Conservation (phyloP, 2,329 filamentous ascomycete species). For the Colletotrichum sublineola region DNA sequence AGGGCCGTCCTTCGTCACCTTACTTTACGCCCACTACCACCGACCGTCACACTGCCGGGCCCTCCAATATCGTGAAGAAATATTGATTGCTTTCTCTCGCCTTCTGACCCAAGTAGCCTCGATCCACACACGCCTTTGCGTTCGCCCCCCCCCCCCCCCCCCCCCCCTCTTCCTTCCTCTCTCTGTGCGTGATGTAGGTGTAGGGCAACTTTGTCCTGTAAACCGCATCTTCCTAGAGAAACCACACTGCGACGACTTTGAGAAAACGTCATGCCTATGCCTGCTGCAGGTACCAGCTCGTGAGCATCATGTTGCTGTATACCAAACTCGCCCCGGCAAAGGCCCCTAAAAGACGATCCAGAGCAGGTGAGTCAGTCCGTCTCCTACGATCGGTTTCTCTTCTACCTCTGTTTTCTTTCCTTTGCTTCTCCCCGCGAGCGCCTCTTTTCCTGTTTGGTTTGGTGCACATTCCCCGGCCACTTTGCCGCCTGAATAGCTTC, state of each 20-base stretch:
- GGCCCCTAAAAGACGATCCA: slow-evolving; percentile 70
- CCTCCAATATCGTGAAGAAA: slow-evolving; percentile 40
- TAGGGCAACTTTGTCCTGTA: slow-evolving; percentile 24
- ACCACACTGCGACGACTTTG: slow-evolving; percentile 8
- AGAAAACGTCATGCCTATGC: slow-evolving; percentile 37
- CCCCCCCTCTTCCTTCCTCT: slow-evolving; percentile 8
- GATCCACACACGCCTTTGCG: slow-evolving; percentile 33
- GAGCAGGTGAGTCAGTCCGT: slow-evolving; percentile 64
- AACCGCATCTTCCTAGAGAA: slow-evolving; percentile 32
- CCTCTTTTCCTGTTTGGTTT: slow-evolving; percentile 7
- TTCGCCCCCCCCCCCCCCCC: neutral
- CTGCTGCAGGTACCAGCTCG: slow-evolving; percentile 36
- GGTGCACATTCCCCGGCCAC: slow-evolving; percentile 4
- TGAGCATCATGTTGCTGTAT: slow-evolving; percentile 67
- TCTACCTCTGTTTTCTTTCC: neutral
- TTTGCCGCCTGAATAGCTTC: slow-evolving; percentile 39
- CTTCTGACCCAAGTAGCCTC: slow-evolving; percentile 38
- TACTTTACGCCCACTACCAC: slow-evolving; percentile 24
- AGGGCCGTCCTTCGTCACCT: slow-evolving; percentile 21
- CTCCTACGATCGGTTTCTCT: slow-evolving; percentile 17
- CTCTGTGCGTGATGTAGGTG: slow-evolving; percentile 36
- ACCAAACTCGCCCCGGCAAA: slow-evolving; percentile 70
- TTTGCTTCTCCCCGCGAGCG: slow-evolving; percentile 20
- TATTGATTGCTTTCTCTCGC: slow-evolving; percentile 34
- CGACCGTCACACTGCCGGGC: slow-evolving; percentile 32